Evolutionary conservation across 139 green algal species (phyloP).

Genomic region (Coccomyxa sp.): DNA sequence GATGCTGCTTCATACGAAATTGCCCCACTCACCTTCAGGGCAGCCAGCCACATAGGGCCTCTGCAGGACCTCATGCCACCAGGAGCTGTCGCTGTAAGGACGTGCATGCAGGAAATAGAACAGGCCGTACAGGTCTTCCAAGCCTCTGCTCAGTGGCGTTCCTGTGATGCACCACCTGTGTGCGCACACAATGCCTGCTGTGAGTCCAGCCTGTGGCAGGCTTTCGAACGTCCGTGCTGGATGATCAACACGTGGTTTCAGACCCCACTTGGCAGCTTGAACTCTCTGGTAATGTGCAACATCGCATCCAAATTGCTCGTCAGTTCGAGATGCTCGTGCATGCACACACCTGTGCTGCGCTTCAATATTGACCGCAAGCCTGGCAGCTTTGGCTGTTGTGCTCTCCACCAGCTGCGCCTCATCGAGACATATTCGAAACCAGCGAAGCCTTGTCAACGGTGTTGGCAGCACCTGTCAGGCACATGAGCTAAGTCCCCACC

Average conservation of each 20-base stretch:
- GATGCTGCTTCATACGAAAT: neutral
- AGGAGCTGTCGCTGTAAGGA: constrained; percentile 45
- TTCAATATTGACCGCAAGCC: constrained; percentile 68
- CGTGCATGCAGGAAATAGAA: constrained; percentile 70
- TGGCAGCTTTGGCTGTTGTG: constrained; percentile 58
- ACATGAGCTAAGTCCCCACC: neutral
- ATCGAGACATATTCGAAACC: constrained; percentile 89
- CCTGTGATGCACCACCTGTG: constrained; percentile 65
- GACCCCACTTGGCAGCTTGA: no score
- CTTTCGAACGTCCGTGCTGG: no score
- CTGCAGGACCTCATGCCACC: constrained; percentile 59
- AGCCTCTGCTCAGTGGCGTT: constrained; percentile 75
- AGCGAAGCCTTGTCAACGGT: constrained; percentile 80
- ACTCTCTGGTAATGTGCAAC: no score
- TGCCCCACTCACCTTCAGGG: constrained; percentile 10
- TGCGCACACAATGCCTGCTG: neutral
- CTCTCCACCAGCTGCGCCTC: constrained; percentile 87
- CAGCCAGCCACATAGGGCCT: constrained; percentile 43
- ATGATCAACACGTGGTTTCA: no score
- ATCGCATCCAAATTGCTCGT: no score
- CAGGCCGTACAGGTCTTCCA: constrained; percentile 86
- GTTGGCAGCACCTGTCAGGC: constrained; percentile 61
- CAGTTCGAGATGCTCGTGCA: neutral
- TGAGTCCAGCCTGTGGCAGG: no score
- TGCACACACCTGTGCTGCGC: constrained; percentile 38